Evolutionary conservation across 192 early-diverging fungal genomes (phyloP).

Genomic region (Fimicolochytrium jonesii): DNA sequence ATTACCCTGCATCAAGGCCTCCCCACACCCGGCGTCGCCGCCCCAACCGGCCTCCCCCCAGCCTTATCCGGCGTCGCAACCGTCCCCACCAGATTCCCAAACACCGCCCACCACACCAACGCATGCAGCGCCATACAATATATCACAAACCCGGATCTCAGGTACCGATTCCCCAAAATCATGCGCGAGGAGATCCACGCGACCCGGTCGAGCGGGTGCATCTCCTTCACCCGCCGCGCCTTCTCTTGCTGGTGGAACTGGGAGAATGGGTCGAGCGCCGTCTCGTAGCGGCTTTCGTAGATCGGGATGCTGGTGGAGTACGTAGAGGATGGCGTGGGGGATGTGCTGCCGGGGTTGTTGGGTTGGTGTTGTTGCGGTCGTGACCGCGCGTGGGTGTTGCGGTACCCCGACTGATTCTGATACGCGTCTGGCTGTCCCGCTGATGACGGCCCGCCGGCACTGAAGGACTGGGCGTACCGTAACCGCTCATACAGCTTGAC

Average conservation of each 20-base stretch:
- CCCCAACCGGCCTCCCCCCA: too few relatives aligned
- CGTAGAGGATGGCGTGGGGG: too few relatives aligned
- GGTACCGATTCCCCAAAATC: slow-evolving; percentile 64
- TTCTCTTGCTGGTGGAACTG: slow-evolving; percentile 77
- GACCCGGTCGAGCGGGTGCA: slow-evolving; percentile 74
- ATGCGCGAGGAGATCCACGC: slow-evolving; percentile 60
- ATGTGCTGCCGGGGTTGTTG: too few relatives aligned
- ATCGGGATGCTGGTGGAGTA: slow-evolving; percentile 4
- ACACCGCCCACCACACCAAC: slow-evolving; percentile 53
- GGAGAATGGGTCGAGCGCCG: slow-evolving; percentile 82
- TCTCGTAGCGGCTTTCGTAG: slow-evolving; percentile 81
- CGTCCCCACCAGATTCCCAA: slow-evolving; percentile 47
- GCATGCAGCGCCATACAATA: slow-evolving; percentile 74
- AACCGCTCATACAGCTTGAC: slow-evolving; percentile 86
- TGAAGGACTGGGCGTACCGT: slow-evolving; percentile 78
- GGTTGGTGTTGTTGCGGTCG: too few relatives aligned
- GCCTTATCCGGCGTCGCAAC: too few relatives aligned
- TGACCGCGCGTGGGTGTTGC: slow-evolving; percentile 31
- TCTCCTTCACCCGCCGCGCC: slow-evolving; percentile 57
- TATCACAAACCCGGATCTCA: slow-evolving; percentile 59
- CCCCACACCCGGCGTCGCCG: too few relatives aligned
- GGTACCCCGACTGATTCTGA: too few relatives aligned
- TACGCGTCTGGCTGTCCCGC: background rate
- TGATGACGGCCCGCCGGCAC: slow-evolving; percentile 7
- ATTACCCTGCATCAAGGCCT: too few relatives aligned